Base-by-base conservation (phyloP, 768 basidiomycete genomes). In the Collybia sp. region DNA sequence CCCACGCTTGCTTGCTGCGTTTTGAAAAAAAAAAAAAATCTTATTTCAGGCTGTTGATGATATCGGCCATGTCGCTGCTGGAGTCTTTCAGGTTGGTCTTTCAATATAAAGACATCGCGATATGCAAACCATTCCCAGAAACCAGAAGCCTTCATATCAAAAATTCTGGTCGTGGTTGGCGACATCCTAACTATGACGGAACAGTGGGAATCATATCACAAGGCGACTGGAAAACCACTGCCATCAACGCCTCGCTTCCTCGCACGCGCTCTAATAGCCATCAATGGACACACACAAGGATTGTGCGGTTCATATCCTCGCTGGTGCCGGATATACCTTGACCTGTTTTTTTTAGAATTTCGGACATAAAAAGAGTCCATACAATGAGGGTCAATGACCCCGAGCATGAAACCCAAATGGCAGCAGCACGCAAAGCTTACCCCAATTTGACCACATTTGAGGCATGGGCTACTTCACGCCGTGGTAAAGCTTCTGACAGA, bases 21-120 rank as follows among this genome's bases (percentile, higher is more conserved):
- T 1, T 32, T 13, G 10, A n/a, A n/a, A n/a, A n/a, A n/a, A n/a
- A n/a, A n/a, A n/a, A n/a, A n/a, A n/a, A n/a, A 25, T 25, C 25
- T 3, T 8, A 25, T 25, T 25, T 25, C 25, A 68, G 66, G 64
- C 61, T 18, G 59, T 48, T 15, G 64, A 66, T 16, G 67, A 65
- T 45, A 67, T 64, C 46, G 67, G 68, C 5, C 52, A 51, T 15
- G 63, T 71, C 32, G 67, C 62, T 13, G 60, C 60, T 11, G 62
- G 52, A 0, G 57, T 69, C 1, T 68, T 69, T 47, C 47, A 53
- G 51, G 67, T 67, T 25, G 18, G 42, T 18, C 12, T 16, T 17
- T 17, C 11, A 43, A 6, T 11, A 41, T 33, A 11, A 3, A 6
- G 13, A 17, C 19, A 3, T 10, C 18, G 16, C 12, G 12, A 15